These are phyloP conservation scores for Kitagawia praeruptora DNA, from an alignment of 129 eudicot genomes.

Conservation along the genomic window DNA sequence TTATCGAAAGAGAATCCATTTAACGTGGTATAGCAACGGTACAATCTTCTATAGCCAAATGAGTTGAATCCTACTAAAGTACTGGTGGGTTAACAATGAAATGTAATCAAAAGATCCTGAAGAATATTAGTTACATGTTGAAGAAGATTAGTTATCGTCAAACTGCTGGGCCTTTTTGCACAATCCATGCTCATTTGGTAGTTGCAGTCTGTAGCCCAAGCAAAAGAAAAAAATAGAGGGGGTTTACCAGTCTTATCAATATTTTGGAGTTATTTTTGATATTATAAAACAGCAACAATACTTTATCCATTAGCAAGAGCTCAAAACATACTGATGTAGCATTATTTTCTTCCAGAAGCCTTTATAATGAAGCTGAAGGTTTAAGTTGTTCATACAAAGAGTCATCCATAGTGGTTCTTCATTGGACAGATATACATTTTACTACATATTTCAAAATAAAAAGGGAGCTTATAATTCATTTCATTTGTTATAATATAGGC, in stretches of 20 bases:
- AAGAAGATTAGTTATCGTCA: conserved; percentile 41
- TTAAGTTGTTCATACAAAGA: conserved; percentile 61
- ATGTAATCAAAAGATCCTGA: conserved; percentile 1
- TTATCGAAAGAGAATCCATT: no score
- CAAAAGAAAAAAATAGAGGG: background rate
- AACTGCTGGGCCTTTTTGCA: conserved; percentile 42
- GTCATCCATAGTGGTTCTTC: conserved; percentile 99
- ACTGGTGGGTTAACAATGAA: background rate
- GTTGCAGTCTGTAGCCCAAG: conserved; percentile 42
- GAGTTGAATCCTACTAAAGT: conserved; percentile 69
- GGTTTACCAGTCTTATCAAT: conserved; percentile 6
- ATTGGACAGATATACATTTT: conserved; percentile 93
- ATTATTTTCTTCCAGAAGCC: conserved; percentile 92
- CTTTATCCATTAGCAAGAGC: background rate
- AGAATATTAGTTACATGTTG: no score
- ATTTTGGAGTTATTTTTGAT: conserved; percentile 13
- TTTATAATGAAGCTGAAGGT: conserved; percentile 59
- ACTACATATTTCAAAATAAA: conserved; percentile 42
- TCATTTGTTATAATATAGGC: background rate
- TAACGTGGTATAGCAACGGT: conserved; percentile 71
- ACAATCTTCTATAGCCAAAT: conserved; percentile 69
- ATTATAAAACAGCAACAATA: background rate
- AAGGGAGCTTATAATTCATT: background rate
- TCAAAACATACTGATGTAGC: conserved; percentile 53
- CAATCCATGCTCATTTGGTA: conserved; percentile 26